Conservation (phyloP, 75 land plant genomes). For the Ceratopteris richardii region DNA sequence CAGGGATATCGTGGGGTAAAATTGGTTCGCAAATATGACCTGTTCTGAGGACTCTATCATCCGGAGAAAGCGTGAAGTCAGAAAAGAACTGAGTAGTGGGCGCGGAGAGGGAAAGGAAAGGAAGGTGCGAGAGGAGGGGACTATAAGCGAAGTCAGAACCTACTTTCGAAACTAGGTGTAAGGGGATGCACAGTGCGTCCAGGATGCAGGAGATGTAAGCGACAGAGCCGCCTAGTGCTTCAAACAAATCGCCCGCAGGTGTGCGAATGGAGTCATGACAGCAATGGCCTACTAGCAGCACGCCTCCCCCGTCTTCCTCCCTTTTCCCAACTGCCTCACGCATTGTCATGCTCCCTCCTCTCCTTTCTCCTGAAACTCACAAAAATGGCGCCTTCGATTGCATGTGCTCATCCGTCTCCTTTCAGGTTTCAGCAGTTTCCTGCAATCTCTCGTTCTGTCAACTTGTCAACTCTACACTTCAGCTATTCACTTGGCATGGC, state of each 20-base stretch:
- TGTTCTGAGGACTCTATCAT: conserved; percentile 52
- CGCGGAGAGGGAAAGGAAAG: conserved; percentile 1
- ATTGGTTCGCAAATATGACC: conserved; percentile 55
- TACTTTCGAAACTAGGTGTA: conserved; percentile 54
- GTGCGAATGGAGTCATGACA: conserved; percentile 78
- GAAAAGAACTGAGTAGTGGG: conserved; percentile 72
- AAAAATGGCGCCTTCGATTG: neutral
- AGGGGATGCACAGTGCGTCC: conserved; percentile 40
- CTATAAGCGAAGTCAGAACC: conserved; percentile 71
- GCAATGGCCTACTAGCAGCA: conserved; percentile 75
- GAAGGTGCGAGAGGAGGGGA: conserved; percentile 11
- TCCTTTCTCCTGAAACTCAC: conserved; percentile 2
- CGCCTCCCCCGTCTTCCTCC: neutral
- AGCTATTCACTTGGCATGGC: too few species aligned
- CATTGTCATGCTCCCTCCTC: neutral
- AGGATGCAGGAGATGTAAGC: conserved; percentile 71
- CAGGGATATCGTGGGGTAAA: conserved; percentile 45
- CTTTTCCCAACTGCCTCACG: neutral
- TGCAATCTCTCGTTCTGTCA: too few species aligned
- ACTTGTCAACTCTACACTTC: too few species aligned
- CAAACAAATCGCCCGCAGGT: conserved; percentile 28
- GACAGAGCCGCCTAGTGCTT: conserved; percentile 84
- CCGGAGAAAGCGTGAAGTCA: conserved; percentile 35
- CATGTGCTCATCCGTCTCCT: too few species aligned
- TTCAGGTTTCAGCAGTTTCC: too few species aligned